Evolutionary conservation across 441 rosid species (phyloP).

Genomic region (Viola pubescens): DNA sequence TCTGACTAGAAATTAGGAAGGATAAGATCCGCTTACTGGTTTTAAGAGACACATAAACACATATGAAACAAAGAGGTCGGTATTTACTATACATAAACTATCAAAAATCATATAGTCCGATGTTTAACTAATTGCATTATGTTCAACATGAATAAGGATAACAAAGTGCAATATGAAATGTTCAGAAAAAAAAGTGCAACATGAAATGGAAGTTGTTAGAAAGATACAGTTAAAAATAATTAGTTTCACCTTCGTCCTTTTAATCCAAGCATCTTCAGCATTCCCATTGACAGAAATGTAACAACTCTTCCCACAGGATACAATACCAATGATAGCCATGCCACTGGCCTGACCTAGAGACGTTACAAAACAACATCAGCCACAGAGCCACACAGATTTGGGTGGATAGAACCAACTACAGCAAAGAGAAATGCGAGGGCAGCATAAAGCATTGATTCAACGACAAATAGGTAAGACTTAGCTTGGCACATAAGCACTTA

Average conservation of each 20-base stretch:
- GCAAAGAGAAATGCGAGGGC: slow-evolving; percentile 13
- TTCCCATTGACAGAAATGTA: slow-evolving; percentile 93
- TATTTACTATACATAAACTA: too few species aligned
- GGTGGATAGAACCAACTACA: slow-evolving; percentile 11
- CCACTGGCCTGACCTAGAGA: slow-evolving; percentile 98
- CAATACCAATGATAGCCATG: slow-evolving; percentile 92
- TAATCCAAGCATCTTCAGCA: slow-evolving; percentile 87
- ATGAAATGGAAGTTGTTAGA: slow-evolving; percentile 6
- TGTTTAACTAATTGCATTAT: too few species aligned
- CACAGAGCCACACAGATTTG: slow-evolving; percentile 3
- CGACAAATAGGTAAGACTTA: not conserved
- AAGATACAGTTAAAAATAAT: not conserved
- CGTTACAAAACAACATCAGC: slow-evolving; percentile 33
- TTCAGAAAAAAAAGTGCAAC: too few species aligned
- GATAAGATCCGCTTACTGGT: not conserved
- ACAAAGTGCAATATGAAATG: too few species aligned
- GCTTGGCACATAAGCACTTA: slow-evolving; percentile 27
- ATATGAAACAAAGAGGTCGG: too few species aligned
- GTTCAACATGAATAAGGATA: too few species aligned
- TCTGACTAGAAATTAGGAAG: not conserved
- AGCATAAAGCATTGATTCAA: slow-evolving; percentile 6
- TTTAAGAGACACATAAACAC: too few species aligned
- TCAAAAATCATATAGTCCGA: too few species aligned
- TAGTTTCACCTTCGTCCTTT: slow-evolving; percentile 77
- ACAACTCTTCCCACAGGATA: slow-evolving; percentile 97